A percentile compares a stretch with the other conserved stretches of the same genome.
Conservation (phyloP, 345 rosid genomes). For the Rhodamnia rubescens region DNA sequence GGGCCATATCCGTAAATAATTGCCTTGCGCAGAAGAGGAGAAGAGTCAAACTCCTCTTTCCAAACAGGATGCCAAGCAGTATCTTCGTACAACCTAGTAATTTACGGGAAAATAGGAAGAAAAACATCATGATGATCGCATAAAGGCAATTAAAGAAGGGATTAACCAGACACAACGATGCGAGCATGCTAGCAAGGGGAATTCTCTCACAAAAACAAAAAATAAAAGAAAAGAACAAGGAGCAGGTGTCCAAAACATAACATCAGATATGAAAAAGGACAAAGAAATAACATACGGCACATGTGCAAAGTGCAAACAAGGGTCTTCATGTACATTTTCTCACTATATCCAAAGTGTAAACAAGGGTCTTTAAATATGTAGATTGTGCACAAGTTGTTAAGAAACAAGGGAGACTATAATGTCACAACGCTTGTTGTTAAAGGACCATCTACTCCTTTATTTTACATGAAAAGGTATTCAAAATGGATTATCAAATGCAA, state of each 20-base stretch:
- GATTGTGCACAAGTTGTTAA: background rate
- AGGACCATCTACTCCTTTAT: background rate
- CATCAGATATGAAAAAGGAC: background rate
- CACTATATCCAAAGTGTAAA: background rate
- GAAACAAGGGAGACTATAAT: background rate
- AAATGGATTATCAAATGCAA: background rate
- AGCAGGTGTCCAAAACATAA: background rate
- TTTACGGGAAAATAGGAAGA: background rate
- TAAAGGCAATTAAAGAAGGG: background rate
- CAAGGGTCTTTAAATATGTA: background rate
- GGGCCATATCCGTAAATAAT: slow-evolving; percentile 80
- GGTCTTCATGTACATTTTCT: background rate
- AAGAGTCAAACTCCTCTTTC: slow-evolving; percentile 59
- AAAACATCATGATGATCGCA: background rate
- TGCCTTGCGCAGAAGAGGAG: slow-evolving; percentile 57
- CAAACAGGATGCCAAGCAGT: slow-evolving; percentile 94
- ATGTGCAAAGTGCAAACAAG: background rate
- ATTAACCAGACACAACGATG: background rate
- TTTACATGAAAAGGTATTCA: background rate
- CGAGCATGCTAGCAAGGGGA: background rate
- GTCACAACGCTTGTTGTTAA: background rate
- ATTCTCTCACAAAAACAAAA: background rate
- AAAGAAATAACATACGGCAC: background rate
- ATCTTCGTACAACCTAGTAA: slow-evolving; percentile 60
- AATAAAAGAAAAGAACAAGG: background rate